phyloP scores from a whole-genome alignment of 306 rosid species.

The Geum urbanum region DNA sequence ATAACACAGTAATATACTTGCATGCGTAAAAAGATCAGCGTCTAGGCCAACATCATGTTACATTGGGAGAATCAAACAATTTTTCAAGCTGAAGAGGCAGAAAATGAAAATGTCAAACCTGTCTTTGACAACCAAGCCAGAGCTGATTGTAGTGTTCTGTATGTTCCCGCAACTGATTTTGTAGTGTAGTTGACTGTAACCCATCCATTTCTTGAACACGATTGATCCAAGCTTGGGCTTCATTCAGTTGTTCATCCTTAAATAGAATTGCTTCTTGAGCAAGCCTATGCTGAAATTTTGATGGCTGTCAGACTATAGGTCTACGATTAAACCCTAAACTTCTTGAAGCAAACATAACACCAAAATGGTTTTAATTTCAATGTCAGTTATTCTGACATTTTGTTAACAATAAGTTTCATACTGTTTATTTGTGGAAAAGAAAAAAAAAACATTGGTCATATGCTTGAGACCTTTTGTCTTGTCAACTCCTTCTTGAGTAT shows the following conservation, averaged over 20 bases:
- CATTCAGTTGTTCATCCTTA: conserved; percentile 89
- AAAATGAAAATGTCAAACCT: conserved; percentile 49
- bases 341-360: neutral
- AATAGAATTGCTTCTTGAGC: conserved; percentile 80
- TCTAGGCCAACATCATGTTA: neutral
- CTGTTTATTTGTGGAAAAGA: neutral
- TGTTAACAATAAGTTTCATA: conserved; percentile 1
- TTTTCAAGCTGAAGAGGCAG: neutral
- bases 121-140: conserved; percentile 92
- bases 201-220: conserved; percentile 94
- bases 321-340: conserved; percentile 5
- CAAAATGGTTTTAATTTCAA: conserved; percentile 3
- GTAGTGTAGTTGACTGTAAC: conserved; percentile 79
- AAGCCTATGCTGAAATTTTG: conserved; percentile 74
- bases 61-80: neutral
- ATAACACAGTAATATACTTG: neutral
- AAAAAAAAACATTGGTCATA: neutral
- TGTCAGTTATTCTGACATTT: conserved; percentile 1
- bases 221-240: conserved; percentile 90
- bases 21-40: neutral
- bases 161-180: conserved; percentile 88
- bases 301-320: conserved; percentile 20
- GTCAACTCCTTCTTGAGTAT: conserved; percentile 8
- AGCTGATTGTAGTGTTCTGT: conserved; percentile 91
- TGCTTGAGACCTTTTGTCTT: neutral